phyloP scores from a whole-genome alignment of 106 monocot species.

The Cymbidium sinense region DNA sequence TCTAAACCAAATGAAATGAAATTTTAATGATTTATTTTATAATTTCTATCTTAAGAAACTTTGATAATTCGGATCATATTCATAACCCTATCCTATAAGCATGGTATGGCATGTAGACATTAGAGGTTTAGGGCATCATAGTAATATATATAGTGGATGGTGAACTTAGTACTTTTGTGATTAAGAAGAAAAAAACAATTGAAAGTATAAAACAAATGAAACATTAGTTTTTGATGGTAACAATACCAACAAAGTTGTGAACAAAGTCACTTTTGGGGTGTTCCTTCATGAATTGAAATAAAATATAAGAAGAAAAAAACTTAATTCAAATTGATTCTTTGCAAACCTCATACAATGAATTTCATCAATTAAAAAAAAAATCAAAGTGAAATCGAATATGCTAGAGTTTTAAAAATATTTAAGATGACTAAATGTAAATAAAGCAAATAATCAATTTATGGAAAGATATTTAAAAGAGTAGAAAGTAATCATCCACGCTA shows the following conservation, averaged over 20 bases:
- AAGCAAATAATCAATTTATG: neutral
- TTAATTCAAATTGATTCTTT: neutral
- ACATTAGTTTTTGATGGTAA: neutral
- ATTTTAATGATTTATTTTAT: neutral
- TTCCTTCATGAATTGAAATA: neutral
- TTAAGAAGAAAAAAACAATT: neutral
- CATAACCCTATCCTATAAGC: neutral
- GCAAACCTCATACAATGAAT: neutral
- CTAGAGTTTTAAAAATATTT: neutral
- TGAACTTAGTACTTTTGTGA: neutral
- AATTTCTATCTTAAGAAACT: neutral
- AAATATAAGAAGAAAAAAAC: neutral
- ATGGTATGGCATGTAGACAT: neutral
- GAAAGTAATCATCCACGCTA: too few species aligned
- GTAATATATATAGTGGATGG: neutral
- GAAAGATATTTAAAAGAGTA: neutral
- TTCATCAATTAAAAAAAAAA: neutral
- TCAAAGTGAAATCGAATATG: neutral
- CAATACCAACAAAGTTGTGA: too few species aligned
- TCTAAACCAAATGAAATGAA: too few species aligned
- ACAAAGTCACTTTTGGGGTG: neutral
- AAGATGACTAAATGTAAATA: neutral
- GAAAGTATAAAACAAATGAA: neutral
- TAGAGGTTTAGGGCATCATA: neutral
- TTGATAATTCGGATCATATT: neutral